These are phyloP conservation scores for Daldinia loculata DNA, from an alignment of 495 filamentous ascomycete genomes.

Conservation along the genomic window DNA sequence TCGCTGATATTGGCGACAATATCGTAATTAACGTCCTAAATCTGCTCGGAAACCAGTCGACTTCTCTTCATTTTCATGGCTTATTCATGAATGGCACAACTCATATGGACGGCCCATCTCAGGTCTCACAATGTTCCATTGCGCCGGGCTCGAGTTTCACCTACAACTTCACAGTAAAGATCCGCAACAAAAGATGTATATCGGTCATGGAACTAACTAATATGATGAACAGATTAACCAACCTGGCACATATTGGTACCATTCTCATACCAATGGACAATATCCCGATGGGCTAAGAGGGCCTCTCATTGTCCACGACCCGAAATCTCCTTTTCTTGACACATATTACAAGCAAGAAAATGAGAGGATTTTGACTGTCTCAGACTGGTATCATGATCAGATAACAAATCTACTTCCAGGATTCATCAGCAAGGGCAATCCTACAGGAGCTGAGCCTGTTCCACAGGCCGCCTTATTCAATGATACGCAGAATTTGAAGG, in stretches of 20 bases:
- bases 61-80: conserved; percentile 80
- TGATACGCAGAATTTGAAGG: conserved; percentile 65
- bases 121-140: conserved; percentile 73
- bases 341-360: conserved; percentile 64
- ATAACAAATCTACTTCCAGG: conserved; percentile 64
- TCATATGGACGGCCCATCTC: conserved; percentile 76
- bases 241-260: conserved; percentile 85
- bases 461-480: conserved; percentile 76
- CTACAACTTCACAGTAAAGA: conserved; percentile 78
- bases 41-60: conserved; percentile 72
- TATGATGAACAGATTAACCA: conserved; percentile 62
- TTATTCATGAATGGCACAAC: conserved; percentile 75
- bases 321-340: conserved; percentile 64
- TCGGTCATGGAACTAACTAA: conserved; percentile 6
- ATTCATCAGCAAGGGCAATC: conserved; percentile 67
- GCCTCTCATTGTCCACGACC: conserved; percentile 76
- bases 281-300: conserved; percentile 81
- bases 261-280: conserved; percentile 73
- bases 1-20: conserved; percentile 73
- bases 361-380: conserved; percentile 70
- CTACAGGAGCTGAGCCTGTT: conserved; percentile 70
- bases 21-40: conserved; percentile 78
- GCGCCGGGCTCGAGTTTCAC: conserved; percentile 70
- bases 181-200: neutral
- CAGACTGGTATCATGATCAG: conserved; percentile 72